Conservation (phyloP, 1,284 basidiomycete species). For the Vanrija sp. region DNA sequence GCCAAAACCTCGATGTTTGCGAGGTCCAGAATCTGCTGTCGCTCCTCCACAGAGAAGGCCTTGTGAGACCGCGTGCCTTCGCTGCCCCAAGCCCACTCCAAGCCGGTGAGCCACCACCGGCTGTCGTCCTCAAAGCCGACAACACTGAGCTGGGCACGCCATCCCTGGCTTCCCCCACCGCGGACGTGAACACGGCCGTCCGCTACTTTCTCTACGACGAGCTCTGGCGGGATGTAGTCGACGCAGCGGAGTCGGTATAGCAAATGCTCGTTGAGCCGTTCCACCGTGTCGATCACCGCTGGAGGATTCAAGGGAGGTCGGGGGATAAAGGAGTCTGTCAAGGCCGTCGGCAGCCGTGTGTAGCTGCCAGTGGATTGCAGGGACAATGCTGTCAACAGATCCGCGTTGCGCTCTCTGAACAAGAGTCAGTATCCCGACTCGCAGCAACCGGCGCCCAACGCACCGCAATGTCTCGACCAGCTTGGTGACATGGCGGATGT, state of each 20-base stretch:
- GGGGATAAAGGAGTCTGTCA: constrained; percentile 35
- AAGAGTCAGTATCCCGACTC: neutral
- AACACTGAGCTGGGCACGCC: constrained; percentile 38
- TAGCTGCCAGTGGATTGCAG: constrained; percentile 33
- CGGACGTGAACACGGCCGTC: constrained; percentile 37
- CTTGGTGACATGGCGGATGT: constrained; percentile 32
- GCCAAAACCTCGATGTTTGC: constrained; percentile 36
- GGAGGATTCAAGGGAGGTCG: constrained; percentile 29
- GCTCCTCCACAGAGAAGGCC: constrained; percentile 29
- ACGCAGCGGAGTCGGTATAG: constrained; percentile 38
- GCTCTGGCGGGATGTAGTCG: constrained; percentile 40
- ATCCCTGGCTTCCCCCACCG: constrained; percentile 28
- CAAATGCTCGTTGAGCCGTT: constrained; percentile 37
- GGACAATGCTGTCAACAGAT: constrained; percentile 39
- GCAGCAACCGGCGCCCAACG: constrained; percentile 2
- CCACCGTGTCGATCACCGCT: constrained; percentile 27
- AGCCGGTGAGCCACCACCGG: constrained; percentile 43
- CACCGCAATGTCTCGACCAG: constrained; percentile 38
- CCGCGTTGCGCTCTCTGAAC: constrained; percentile 40
- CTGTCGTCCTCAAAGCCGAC: constrained; percentile 36
- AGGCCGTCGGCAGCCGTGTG: constrained; percentile 28
- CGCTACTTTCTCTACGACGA: constrained; percentile 30
- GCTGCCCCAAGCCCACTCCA: constrained; percentile 40
- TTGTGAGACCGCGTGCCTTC: constrained; percentile 12
- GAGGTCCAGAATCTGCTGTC: constrained; percentile 39